A percentile compares a stretch with the other conserved stretches of the same genome.
These are phyloP conservation scores for Talaromyces wortmannii DNA, from an alignment of 495 filamentous ascomycete species.

Conservation along the genomic window DNA sequence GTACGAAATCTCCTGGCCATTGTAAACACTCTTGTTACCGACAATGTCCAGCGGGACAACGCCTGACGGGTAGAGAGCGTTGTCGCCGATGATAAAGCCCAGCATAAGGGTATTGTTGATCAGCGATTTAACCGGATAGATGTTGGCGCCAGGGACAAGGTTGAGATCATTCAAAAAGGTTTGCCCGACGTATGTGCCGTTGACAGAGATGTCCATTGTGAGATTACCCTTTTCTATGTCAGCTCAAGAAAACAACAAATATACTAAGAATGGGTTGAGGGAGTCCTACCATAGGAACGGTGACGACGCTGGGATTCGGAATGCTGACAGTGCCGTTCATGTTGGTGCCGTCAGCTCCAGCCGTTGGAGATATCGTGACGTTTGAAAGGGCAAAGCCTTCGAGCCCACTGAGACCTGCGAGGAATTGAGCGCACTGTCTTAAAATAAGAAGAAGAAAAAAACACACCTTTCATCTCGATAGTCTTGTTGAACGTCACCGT, in stretches of 20 bases:
- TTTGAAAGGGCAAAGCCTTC: constrained; percentile 50
- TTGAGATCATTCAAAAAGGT: constrained; percentile 50
- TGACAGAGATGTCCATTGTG: constrained; percentile 51
- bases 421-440: not conserved
- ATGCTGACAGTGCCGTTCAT: constrained; percentile 57
- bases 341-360: constrained; percentile 45
- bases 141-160: constrained; percentile 56
- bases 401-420: constrained; percentile 52
- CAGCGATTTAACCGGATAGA: constrained; percentile 44
- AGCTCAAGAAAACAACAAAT: not conserved
- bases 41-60: constrained; percentile 52
- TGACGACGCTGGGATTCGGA: constrained; percentile 64
- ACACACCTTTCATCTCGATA: constrained; percentile 48
- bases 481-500: constrained; percentile 50
- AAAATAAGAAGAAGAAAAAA: not conserved
- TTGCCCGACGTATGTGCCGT: constrained; percentile 44
- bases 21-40: constrained; percentile 50
- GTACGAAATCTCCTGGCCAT: constrained; percentile 55
- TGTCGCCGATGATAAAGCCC: constrained; percentile 17
- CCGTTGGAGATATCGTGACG: constrained; percentile 35
- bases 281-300: constrained; percentile 49
- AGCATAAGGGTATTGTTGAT: constrained; percentile 46
- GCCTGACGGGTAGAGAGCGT: constrained; percentile 42
- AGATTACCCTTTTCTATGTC: constrained; percentile 49
- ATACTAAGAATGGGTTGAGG: not conserved